Base-by-base conservation (phyloP, 176 grass and related monocot species). In the Rhipidocladum racemiflorum region DNA sequence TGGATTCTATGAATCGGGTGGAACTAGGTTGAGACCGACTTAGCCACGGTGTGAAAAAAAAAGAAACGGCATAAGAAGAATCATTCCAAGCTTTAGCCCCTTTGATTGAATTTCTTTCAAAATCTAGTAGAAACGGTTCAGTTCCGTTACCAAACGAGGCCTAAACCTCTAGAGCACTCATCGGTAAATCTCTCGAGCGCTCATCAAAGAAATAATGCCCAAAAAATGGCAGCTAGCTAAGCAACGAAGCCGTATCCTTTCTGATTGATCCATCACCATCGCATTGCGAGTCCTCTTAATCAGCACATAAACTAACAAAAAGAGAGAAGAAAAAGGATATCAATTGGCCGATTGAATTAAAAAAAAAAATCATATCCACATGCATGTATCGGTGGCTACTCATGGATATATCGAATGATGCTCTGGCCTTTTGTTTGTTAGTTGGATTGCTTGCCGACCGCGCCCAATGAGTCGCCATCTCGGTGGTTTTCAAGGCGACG, bases 371-470 rank as follows among this genome's bases (percentile, higher is more conserved):
- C n/a, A n/a, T 57, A 65, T 78, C 5, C 43, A 28, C 75, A 63
- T 73, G 21, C 75, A 63, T 73, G 21, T 14, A 61, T 43, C 8
- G 45, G 14, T 16, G n/a, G 34, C 35, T 57, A 2, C 13, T 66
- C 69, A 75, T 32, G 32, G n/a, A 24, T 57, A 24, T 54, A 21
- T 54, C 27, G 23, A 36, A 82, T 27, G 55, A 56, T 78, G 14
- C 2, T 53, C 2, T 18, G 42, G 49, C 27, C 42, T 43, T 43
- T 81, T 80, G 86, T 88, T 79, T 0, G 64, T 28, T 89, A 65
- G 45, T 55, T 59, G 7, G 35, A 57, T 81, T 85, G 77, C 83
- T 89, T 85, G 83, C 83, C 87, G 87, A 76, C 87, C 83, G 77
- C 4, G 2, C 77, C 48, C 15, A 89, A n/a, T 29, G 9, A 14